Conservation (phyloP, 2,329 filamentous ascomycete genomes). For the Paraphaeosphaeria minitans region DNA sequence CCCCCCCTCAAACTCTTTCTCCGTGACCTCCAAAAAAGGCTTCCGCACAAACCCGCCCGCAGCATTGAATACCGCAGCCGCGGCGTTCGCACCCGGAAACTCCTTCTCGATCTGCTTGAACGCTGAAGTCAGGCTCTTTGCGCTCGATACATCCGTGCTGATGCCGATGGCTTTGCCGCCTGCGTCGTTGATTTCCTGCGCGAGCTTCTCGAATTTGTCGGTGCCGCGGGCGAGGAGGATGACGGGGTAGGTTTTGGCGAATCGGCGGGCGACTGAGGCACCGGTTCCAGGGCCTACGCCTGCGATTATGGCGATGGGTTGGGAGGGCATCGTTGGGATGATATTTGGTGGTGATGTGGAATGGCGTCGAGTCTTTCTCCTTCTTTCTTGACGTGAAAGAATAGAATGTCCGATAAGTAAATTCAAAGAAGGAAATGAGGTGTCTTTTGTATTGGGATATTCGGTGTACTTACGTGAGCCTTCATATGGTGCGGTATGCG, state of each 20-base stretch:
- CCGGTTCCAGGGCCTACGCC: slow-evolving; percentile 75
- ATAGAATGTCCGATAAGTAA: too few species aligned
- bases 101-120: slow-evolving; percentile 66
- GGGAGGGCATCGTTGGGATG: background rate
- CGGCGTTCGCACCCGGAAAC: slow-evolving; percentile 40
- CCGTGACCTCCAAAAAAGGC: slow-evolving; percentile 61
- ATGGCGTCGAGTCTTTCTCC: background rate
- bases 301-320: slow-evolving; percentile 52
- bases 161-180: slow-evolving; percentile 75
- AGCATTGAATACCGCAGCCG: slow-evolving; percentile 72
- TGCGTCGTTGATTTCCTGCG: slow-evolving; percentile 67
- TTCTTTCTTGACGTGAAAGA: too few species aligned
- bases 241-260: slow-evolving; percentile 70
- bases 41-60: slow-evolving; percentile 63
- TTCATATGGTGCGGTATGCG: background rate
- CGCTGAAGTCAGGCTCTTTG: slow-evolving; percentile 60
- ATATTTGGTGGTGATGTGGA: background rate
- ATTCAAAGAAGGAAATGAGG: too few species aligned
- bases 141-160: slow-evolving; percentile 65
- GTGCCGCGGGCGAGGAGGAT: slow-evolving; percentile 73
- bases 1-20: background rate
- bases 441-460: background rate
- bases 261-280: slow-evolving; percentile 63
- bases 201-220: slow-evolving; percentile 68
- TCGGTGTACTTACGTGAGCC: background rate